Percentiles rank a stretch among this genome's conserved stretches.
Evolutionary conservation across 441 rosid species (phyloP).

Genomic region (Dalechampia spathulata): DNA sequence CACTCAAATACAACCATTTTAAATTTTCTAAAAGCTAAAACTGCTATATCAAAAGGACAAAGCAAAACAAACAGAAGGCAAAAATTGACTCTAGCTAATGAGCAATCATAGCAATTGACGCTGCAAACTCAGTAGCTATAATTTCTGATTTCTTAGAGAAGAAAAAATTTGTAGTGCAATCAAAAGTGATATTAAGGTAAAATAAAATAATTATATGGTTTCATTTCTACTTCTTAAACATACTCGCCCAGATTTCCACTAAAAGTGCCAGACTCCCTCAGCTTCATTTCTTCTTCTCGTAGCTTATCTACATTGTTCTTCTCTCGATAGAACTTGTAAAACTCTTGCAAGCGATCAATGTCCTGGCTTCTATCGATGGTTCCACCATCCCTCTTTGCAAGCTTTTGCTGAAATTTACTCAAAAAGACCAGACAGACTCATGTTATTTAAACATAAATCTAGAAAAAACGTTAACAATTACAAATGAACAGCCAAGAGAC

Average conservation of each 20-base stretch:
- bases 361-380: constrained; percentile 86
- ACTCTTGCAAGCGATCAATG: constrained; percentile 68
- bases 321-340: constrained; percentile 75
- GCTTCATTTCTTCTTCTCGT: constrained; percentile 71
- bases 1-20: neutral
- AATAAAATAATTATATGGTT: neutral
- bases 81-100: neutral
- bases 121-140: neutral
- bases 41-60: too few relatives aligned
- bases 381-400: constrained; percentile 85
- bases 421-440: constrained; percentile 8
- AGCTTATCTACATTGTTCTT: constrained; percentile 67
- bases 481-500: neutral
- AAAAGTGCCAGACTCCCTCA: constrained; percentile 68
- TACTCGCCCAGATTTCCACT: constrained; percentile 78
- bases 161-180: neutral
- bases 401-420: constrained; percentile 69
- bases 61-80: neutral
- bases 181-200: too few relatives aligned
- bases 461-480: neutral
- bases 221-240: constrained; percentile 21
- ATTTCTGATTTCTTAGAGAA: neutral
- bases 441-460: neutral
- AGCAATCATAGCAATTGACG: neutral
- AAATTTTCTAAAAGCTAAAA: too few relatives aligned